phyloP scores from a whole-genome alignment of 352 stramenopile genomes.

The Bremia lactucae region DNA sequence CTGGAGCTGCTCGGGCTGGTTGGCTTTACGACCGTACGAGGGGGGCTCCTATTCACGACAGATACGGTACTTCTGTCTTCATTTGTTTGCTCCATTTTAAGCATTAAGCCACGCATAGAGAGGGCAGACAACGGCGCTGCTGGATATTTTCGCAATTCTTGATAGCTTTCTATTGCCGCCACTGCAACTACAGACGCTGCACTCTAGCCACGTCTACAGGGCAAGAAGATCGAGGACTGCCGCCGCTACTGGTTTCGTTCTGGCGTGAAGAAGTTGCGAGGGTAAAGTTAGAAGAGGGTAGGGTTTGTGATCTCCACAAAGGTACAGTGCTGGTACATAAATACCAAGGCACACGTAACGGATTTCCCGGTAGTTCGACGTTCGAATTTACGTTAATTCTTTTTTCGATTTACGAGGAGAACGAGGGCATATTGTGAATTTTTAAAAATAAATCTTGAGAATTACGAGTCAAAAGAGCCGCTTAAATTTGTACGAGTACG shows the following conservation, averaged over 20 bases:
- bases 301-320: neutral
- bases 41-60: slow-evolving; percentile 17
- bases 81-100: slow-evolving; percentile 21
- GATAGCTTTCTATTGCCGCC: neutral
- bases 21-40: slow-evolving; percentile 1
- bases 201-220: neutral
- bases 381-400: too few species aligned
- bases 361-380: too few species aligned
- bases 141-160: neutral
- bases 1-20: slow-evolving; percentile 6
- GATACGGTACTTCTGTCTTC: slow-evolving; percentile 17
- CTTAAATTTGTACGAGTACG: too few species aligned
- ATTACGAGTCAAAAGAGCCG: too few species aligned
- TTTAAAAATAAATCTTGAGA: too few species aligned
- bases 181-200: neutral
- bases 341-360: too few species aligned
- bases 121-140: neutral
- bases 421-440: too few species aligned
- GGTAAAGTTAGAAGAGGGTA: slow-evolving; percentile 7
- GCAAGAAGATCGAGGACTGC: slow-evolving; percentile 1
- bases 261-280: slow-evolving; percentile 9
- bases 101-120: neutral
- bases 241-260: slow-evolving; percentile 15
- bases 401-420: too few species aligned
- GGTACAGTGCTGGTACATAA: too few species aligned